Conservation (phyloP, 768 basidiomycete species). For the Kwoniella dejecticola region DNA sequence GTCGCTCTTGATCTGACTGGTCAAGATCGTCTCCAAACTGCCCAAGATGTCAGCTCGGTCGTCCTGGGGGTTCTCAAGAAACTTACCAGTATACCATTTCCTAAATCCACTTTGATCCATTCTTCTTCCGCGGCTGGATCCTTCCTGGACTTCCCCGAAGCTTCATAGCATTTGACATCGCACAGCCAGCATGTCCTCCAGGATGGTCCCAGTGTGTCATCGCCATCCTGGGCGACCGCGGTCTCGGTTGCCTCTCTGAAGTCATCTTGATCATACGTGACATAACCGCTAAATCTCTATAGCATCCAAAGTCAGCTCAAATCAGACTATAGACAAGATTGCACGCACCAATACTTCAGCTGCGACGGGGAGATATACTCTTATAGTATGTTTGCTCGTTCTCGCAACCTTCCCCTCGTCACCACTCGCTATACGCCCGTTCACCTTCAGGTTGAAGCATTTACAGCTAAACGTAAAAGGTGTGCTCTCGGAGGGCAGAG, state of each 20-base stretch:
- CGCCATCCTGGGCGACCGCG: not conserved
- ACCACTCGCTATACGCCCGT: slow-evolving; percentile 24
- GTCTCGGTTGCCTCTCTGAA: slow-evolving; percentile 2
- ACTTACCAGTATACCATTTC: slow-evolving; percentile 38
- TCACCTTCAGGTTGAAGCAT: slow-evolving; percentile 38
- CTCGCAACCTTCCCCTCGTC: slow-evolving; percentile 12
- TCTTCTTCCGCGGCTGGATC: slow-evolving; percentile 25
- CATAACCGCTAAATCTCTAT: slow-evolving; percentile 29
- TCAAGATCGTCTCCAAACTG: slow-evolving; percentile 31
- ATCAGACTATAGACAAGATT: not conserved
- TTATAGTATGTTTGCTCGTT: not conserved
- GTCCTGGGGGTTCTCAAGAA: not conserved
- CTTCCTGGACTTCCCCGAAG: slow-evolving; percentile 15
- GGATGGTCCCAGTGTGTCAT: slow-evolving; percentile 13
- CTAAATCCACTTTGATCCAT: slow-evolving; percentile 32
- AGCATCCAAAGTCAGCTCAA: not conserved
- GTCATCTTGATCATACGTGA: slow-evolving; percentile 28
- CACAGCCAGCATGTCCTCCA: slow-evolving; percentile 45
- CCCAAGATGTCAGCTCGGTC: not conserved
- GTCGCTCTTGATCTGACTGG: not conserved
- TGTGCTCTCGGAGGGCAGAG: slow-evolving; percentile 21
- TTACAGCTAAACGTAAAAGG: slow-evolving; percentile 33
- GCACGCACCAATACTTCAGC: slow-evolving; percentile 18
- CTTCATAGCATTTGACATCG: slow-evolving; percentile 25
- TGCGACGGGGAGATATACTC: slow-evolving; percentile 9